phyloP scores from a whole-genome alignment of 495 filamentous ascomycete species.

The Xylona heveae region DNA sequence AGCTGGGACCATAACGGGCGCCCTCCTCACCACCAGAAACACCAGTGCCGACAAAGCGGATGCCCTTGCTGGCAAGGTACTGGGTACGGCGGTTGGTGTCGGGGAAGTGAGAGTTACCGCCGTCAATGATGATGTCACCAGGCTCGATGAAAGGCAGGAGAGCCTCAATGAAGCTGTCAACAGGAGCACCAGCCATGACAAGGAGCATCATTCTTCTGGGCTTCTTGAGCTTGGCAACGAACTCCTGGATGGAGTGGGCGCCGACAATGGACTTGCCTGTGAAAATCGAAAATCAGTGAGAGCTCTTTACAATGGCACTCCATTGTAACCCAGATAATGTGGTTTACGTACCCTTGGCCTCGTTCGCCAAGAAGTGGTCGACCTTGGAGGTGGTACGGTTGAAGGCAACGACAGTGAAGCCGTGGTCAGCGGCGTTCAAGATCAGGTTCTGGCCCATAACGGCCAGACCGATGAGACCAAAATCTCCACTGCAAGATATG shows the following conservation, averaged over 20 bases:
- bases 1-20: constrained; percentile 85
- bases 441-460: constrained; percentile 97
- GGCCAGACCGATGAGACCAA: constrained; percentile 98
- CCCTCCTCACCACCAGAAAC: constrained; percentile 99
- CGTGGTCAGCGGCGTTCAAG: constrained; percentile 90
- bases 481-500: constrained; percentile 39
- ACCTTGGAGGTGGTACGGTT: constrained; percentile 98
- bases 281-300: constrained; percentile 5
- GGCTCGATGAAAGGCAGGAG: constrained; percentile 74
- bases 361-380: constrained; percentile 81
- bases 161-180: constrained; percentile 95
- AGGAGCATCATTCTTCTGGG: constrained; percentile 93
- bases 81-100: constrained; percentile 91
- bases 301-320: constrained; percentile 7
- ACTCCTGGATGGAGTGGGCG: constrained; percentile 84
- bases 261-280: constrained; percentile 78
- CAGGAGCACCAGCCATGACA: constrained; percentile 91
- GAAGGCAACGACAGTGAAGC: constrained; percentile 88
- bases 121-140: constrained; percentile 98
- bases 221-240: constrained; percentile 86
- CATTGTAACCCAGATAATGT: constrained; percentile 2
- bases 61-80: constrained; percentile 66
- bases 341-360: constrained; percentile 53
- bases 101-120: constrained; percentile 97
- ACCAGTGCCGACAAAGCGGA: constrained; percentile 91